Evolutionary conservation across 192 early-diverging fungal species (phyloP).

Genomic region (Chytriomyces hyalinus): DNA sequence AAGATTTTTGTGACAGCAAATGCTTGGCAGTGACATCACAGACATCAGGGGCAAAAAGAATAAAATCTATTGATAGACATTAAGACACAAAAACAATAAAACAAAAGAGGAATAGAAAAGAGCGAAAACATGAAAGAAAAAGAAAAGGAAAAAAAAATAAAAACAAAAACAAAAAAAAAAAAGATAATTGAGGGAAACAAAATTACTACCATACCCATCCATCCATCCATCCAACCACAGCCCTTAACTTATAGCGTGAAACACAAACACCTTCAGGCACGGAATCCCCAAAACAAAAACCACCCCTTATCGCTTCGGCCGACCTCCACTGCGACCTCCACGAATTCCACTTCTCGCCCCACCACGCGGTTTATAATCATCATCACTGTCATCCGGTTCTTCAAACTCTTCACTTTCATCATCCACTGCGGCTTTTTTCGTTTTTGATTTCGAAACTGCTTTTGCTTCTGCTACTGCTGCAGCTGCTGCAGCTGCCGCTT

Average conservation of each 20-base stretch:
- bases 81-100: too few species aligned
- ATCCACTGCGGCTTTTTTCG: neutral
- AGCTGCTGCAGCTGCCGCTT: neutral
- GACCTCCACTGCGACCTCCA: too few species aligned
- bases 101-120: too few species aligned
- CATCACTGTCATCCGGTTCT: neutral
- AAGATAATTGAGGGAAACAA: neutral
- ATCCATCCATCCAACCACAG: neutral
- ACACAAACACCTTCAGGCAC: neutral
- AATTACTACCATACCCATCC: neutral
- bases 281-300: too few species aligned
- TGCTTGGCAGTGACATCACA: too few species aligned
- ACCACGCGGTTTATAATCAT: conserved; percentile 3
- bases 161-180: neutral
- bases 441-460: neutral
- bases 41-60: too few species aligned
- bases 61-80: too few species aligned
- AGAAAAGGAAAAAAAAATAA: too few species aligned
- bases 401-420: conserved; percentile 9
- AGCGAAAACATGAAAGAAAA: too few species aligned
- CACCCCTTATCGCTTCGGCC: neutral
- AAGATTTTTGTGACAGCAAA: too few species aligned
- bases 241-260: neutral
- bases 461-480: neutral
- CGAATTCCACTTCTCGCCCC: too few species aligned